These are phyloP conservation scores for Nidularia pulvinata DNA, from an alignment of 768 basidiomycete species.

Conservation along the genomic window DNA sequence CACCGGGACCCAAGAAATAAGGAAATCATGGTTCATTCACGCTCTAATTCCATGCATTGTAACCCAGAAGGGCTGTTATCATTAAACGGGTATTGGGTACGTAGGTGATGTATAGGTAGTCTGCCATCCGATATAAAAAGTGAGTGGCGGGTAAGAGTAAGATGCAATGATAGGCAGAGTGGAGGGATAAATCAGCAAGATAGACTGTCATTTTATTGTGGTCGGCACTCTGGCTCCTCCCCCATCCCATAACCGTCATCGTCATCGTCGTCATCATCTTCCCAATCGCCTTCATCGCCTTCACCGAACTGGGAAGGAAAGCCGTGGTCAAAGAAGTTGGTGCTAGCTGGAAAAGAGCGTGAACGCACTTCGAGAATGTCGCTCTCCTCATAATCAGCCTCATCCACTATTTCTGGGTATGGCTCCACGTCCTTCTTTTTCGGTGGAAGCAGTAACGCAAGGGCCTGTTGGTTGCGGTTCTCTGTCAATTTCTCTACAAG, in stretches of 20 bases:
- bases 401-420: constrained; percentile 67
- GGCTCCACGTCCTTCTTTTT: constrained; percentile 78
- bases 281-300: constrained; percentile 67
- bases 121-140: neutral
- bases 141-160: neutral
- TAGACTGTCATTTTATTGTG: constrained; percentile 36
- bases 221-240: constrained; percentile 58
- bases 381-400: constrained; percentile 72
- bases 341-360: constrained; percentile 72
- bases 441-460: constrained; percentile 70
- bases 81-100: neutral
- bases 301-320: constrained; percentile 75
- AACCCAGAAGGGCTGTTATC: neutral
- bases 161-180: neutral
- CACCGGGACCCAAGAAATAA: too few species aligned
- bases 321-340: constrained; percentile 77
- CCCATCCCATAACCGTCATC: constrained; percentile 32
- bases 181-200: neutral
- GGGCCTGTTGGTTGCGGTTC: constrained; percentile 39
- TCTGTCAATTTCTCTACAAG: constrained; percentile 1
- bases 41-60: neutral
- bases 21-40: too few species aligned
- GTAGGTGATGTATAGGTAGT: neutral
- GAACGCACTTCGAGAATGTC: constrained; percentile 85
- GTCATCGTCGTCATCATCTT: constrained; percentile 71